Evolutionary conservation across 192 early-diverging fungal genomes (phyloP), one percentile per base, ranked within the genome.

Genomic region (Umbelopsis vinacea): DNA sequence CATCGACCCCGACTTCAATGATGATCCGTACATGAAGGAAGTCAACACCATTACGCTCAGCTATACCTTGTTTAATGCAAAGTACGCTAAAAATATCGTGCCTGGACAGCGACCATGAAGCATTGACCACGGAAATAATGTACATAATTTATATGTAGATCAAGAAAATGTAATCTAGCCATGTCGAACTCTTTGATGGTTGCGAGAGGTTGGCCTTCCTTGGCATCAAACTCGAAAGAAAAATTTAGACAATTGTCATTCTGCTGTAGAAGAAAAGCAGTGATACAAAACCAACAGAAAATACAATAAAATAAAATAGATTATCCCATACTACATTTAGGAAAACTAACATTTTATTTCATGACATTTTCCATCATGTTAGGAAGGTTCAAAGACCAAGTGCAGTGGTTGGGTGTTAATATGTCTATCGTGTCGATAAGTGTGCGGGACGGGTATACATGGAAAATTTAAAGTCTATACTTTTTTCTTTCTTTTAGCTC

Each of bases 11-110:
- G 97, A 95, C 78, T 95, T 99, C 87, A 87, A 89, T 19, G 84
- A 90, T 45, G 97, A 99, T 83, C 96, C 96, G 26, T 86, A 92
- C 70, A 98, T 96, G 94, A 92, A 93, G 74, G 95, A 97, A 69
- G 94, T 99, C 10, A 87, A 90, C 68, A 91, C 93, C 6, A 92
- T 99, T 52, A 97, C 94, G 2, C 80, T 99, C 47, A 91, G 93
- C 43, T 99, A 99, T 74, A 97, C 96, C 0, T 96, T 99, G 81
- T 99, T 99, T 83, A 95, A 96, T 76, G 81, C 86, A 68, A 87
- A 82, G 77, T 67, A 84, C 29, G 78, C 79, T 6, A 71, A 69
- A n/a, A 24, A 72, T 38, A 37, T 79, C 21, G 48, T 68, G 40
- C 73, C 72, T 47, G 76, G 43, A 9, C 55, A 54, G 46, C 71